phyloP scores from a whole-genome alignment of 345 rosid species.

The Pugionium cornutum region DNA sequence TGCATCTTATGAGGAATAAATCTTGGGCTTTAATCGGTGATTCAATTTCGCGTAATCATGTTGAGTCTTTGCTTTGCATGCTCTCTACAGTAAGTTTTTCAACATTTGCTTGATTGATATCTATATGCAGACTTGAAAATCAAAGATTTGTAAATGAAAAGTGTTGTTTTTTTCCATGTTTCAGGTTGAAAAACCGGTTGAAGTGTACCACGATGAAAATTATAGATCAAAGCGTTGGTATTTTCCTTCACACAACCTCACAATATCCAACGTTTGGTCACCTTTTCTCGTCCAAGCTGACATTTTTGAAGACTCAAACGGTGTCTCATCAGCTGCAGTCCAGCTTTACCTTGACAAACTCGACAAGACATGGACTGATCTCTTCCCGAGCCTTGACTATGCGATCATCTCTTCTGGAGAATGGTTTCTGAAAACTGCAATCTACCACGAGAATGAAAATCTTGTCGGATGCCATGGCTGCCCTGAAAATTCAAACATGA shows the following conservation, averaged over 20 bases:
- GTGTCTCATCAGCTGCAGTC: slow-evolving; percentile 75
- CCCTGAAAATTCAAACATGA: slow-evolving; percentile 56
- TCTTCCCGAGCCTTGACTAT: slow-evolving; percentile 60
- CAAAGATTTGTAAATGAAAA: not conserved
- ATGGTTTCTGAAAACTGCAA: slow-evolving; percentile 87
- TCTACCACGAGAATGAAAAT: slow-evolving; percentile 71
- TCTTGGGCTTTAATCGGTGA: slow-evolving; percentile 87
- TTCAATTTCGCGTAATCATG: slow-evolving; percentile 94
- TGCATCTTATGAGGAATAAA: slow-evolving; percentile 72
- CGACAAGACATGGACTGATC: slow-evolving; percentile 68
- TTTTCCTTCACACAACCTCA: slow-evolving; percentile 67
- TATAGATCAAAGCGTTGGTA: slow-evolving; percentile 79
- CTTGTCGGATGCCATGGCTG: slow-evolving; percentile 82
- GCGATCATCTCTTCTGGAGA: slow-evolving; percentile 85
- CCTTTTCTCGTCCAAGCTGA: slow-evolving; percentile 93
- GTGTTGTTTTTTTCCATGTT: not conserved
- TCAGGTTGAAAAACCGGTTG: slow-evolving; percentile 76
- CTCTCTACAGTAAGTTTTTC: slow-evolving; percentile 54
- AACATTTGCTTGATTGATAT: slow-evolving; percentile 5
- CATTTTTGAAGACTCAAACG: slow-evolving; percentile 78
- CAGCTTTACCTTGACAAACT: slow-evolving; percentile 82
- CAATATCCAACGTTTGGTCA: slow-evolving; percentile 78
- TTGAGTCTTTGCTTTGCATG: slow-evolving; percentile 85
- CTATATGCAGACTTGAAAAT: not conserved
- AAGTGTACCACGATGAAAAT: slow-evolving; percentile 83